Conservation (phyloP, 83 land plant species). For the Thuja plicata region DNA sequence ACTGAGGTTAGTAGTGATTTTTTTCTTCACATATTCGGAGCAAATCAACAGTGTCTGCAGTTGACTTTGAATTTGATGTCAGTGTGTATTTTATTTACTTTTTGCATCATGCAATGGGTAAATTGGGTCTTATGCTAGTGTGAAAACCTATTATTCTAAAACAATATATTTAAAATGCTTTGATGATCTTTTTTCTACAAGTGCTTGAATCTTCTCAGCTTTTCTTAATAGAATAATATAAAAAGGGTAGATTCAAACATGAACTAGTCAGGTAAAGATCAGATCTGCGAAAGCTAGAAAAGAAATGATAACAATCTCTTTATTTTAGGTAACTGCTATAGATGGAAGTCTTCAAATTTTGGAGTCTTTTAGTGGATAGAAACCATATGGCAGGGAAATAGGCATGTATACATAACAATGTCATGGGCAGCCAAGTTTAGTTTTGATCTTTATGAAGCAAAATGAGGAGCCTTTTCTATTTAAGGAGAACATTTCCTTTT, state of each 20-base stretch:
- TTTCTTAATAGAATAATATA: too few relatives aligned
- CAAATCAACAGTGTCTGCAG: neutral
- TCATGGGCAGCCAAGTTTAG: neutral
- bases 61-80: neutral
- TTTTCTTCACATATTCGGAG: neutral
- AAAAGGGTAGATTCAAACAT: neutral
- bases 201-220: neutral
- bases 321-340: neutral
- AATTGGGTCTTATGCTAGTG: neutral
- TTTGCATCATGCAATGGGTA: neutral
- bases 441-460: too few relatives aligned
- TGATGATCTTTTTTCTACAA: neutral
- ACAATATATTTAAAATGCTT: too few relatives aligned
- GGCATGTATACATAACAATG: neutral
- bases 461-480: neutral
- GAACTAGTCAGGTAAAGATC: neutral
- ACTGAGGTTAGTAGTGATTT: slow-evolving; percentile 44
- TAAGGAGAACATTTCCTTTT: neutral
- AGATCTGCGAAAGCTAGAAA: neutral
- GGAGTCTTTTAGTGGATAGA: neutral
- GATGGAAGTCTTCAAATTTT: neutral
- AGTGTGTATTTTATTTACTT: neutral
- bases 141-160: too few relatives aligned
- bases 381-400: neutral
- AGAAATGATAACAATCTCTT: neutral